Conservation (phyloP, 1,284 basidiomycete genomes). For the Blastosporella zonata region DNA sequence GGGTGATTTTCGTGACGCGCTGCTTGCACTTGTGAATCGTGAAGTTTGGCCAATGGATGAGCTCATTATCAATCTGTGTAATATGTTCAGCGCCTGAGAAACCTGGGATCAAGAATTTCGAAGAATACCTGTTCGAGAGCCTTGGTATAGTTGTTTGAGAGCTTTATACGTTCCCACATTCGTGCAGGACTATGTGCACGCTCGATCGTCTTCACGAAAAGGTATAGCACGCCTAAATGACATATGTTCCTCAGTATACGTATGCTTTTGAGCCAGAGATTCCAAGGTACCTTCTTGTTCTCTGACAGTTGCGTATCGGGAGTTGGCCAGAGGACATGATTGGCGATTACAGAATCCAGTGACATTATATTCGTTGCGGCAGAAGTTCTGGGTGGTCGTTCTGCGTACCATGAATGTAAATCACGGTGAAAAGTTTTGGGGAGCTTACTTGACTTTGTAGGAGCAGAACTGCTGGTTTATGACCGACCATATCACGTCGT, state of each 20-base stretch:
- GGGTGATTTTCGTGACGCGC: slow-evolving; percentile 97
- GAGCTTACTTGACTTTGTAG: slow-evolving; percentile 93
- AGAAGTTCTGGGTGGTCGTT: slow-evolving; percentile 94
- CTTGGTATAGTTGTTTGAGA: slow-evolving; percentile 93
- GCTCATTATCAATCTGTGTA: slow-evolving; percentile 85
- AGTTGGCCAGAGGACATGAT: slow-evolving; percentile 96
- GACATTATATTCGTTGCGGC: slow-evolving; percentile 97
- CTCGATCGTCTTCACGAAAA: slow-evolving; percentile 99
- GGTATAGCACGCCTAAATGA: slow-evolving; percentile 76
- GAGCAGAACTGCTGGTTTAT: slow-evolving; percentile 94
- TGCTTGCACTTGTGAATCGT: slow-evolving; percentile 99
- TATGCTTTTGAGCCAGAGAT: not conserved
- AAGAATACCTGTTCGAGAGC: slow-evolving; percentile 84
- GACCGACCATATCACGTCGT: slow-evolving; percentile 95
- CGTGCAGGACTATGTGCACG: slow-evolving; percentile 92
- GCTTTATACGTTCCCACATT: slow-evolving; percentile 96
- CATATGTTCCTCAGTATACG: not conserved
- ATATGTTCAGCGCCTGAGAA: not conserved
- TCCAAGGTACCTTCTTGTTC: slow-evolving; percentile 81
- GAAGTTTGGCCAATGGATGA: slow-evolving; percentile 98
- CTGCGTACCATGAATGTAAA: slow-evolving; percentile 38
- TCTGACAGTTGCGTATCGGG: slow-evolving; percentile 93
- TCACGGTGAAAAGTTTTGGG: slow-evolving; percentile 3
- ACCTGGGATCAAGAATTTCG: not conserved
- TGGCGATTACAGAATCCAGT: slow-evolving; percentile 97